Percentiles rank a stretch among this genome's conserved stretches.
These are phyloP conservation scores for Wickerhamiella sorbophila DNA, from an alignment of 805 yeast genomes.

Conservation along the genomic window DNA sequence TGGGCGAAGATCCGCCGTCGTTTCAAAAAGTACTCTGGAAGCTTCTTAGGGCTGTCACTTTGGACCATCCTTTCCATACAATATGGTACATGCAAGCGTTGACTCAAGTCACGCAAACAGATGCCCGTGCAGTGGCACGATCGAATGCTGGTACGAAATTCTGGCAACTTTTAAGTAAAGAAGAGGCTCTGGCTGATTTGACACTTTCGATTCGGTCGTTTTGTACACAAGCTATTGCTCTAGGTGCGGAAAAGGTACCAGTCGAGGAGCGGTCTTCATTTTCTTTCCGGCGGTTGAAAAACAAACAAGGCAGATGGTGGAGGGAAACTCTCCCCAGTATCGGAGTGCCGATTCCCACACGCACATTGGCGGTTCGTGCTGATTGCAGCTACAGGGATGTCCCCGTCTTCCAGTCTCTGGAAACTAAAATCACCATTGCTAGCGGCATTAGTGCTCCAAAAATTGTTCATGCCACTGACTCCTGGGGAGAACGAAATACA, in stretches of 20 bases:
- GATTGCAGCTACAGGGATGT: slow-evolving; percentile 33
- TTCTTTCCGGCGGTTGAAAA: not conserved
- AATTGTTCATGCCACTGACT: slow-evolving; percentile 40
- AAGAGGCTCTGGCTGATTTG: not conserved
- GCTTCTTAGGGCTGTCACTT: slow-evolving; percentile 2
- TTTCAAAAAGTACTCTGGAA: slow-evolving; percentile 36
- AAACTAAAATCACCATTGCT: slow-evolving; percentile 42
- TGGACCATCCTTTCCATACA: slow-evolving; percentile 11
- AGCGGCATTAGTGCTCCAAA: slow-evolving; percentile 86
- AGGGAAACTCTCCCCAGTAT: slow-evolving; percentile 30
- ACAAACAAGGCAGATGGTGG: slow-evolving; percentile 44
- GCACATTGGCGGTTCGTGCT: slow-evolving; percentile 29
- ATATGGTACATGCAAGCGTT: slow-evolving; percentile 6
- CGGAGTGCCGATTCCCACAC: slow-evolving; percentile 56
- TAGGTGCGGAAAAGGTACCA: slow-evolving; percentile 7
- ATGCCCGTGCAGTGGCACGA: not conserved
- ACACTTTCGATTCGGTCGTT: slow-evolving; percentile 1
- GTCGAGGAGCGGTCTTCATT: slow-evolving; percentile 1
- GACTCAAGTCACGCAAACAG: not conserved
- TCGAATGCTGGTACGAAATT: not conserved
- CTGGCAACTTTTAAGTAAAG: not conserved
- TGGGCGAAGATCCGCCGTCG: slow-evolving; percentile 46
- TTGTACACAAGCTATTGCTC: not conserved
- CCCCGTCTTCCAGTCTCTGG: slow-evolving; percentile 36
- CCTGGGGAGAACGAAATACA: slow-evolving; percentile 45